Evolutionary conservation across 805 yeast species (phyloP).

Genomic region (Komagataella populi): DNA sequence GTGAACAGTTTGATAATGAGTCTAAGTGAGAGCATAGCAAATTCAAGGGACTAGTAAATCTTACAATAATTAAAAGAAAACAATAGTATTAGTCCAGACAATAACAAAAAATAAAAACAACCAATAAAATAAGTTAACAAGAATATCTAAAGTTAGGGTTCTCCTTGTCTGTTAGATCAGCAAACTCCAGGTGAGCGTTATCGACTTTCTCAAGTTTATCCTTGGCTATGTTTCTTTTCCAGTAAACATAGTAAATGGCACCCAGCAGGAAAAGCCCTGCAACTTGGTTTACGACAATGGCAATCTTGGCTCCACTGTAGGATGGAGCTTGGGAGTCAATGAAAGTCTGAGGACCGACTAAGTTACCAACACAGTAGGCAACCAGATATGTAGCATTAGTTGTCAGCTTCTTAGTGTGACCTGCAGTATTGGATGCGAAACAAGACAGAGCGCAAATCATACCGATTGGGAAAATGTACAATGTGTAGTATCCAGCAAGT

Average conservation of each 20-base stretch:
- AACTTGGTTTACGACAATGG: slow-evolving; percentile 28
- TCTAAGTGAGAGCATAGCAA: slow-evolving; percentile 41
- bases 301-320: slow-evolving; percentile 38
- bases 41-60: slow-evolving; percentile 17
- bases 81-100: background rate
- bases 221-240: slow-evolving; percentile 6
- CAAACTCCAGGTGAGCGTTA: slow-evolving; percentile 12
- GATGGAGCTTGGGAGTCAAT: slow-evolving; percentile 37
- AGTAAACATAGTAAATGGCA: slow-evolving; percentile 11
- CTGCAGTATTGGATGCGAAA: slow-evolving; percentile 34
- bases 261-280: slow-evolving; percentile 13
- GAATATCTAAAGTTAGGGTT: slow-evolving; percentile 38
- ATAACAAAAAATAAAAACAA: background rate
- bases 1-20: slow-evolving; percentile 55
- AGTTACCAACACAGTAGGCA: slow-evolving; percentile 50
- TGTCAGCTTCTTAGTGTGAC: slow-evolving; percentile 54
- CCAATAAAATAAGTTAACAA: background rate
- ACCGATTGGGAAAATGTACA: slow-evolving; percentile 14
- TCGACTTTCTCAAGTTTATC: slow-evolving; percentile 10
- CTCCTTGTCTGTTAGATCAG: slow-evolving; percentile 32
- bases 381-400: slow-evolving; percentile 41
- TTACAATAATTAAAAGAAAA: background rate
- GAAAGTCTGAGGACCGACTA: slow-evolving; percentile 66
- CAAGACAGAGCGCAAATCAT: slow-evolving; percentile 13
- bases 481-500: slow-evolving; percentile 17